Conservation (phyloP, 139 green algal genomes). For the Tetradesmus obliquus region DNA sequence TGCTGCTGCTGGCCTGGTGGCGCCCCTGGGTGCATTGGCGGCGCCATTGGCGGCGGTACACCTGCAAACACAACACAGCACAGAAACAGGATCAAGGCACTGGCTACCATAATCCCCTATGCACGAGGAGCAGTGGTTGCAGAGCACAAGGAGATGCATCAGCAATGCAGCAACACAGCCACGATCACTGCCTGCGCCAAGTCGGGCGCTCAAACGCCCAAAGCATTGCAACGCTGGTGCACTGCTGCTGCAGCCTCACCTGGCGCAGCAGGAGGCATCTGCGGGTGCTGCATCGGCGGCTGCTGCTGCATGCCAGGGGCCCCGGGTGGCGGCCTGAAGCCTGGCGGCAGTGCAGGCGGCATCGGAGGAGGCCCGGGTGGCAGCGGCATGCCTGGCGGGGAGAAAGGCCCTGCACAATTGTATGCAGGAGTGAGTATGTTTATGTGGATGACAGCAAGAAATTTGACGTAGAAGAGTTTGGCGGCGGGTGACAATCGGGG, state of each 20-base stretch:
- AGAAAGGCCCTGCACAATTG: background rate
- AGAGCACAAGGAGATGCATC: too few relatives aligned
- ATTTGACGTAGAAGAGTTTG: too few relatives aligned
- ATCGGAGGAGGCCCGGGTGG: background rate
- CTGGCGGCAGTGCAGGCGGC: background rate
- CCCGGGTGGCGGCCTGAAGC: background rate
- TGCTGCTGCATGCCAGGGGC: background rate
- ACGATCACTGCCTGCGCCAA: too few relatives aligned
- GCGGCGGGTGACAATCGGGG: too few relatives aligned
- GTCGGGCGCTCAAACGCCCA: too few relatives aligned
- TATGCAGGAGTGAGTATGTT: too few relatives aligned
- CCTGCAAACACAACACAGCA: background rate
- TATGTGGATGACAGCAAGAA: too few relatives aligned
- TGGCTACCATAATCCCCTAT: background rate
- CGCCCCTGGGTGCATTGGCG: background rate
- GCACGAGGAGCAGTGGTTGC: background rate
- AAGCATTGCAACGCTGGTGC: background rate
- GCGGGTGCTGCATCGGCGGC: background rate
- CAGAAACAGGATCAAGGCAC: background rate
- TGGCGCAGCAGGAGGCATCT: background rate
- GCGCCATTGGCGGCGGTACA: background rate
- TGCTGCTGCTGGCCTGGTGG: slow-evolving; percentile 5
- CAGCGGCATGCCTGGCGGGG: background rate
- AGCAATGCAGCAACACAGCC: too few relatives aligned
- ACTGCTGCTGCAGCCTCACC: background rate